Conservation (phyloP, 2,329 filamentous ascomycete genomes). For the Triangularia setosa region DNA sequence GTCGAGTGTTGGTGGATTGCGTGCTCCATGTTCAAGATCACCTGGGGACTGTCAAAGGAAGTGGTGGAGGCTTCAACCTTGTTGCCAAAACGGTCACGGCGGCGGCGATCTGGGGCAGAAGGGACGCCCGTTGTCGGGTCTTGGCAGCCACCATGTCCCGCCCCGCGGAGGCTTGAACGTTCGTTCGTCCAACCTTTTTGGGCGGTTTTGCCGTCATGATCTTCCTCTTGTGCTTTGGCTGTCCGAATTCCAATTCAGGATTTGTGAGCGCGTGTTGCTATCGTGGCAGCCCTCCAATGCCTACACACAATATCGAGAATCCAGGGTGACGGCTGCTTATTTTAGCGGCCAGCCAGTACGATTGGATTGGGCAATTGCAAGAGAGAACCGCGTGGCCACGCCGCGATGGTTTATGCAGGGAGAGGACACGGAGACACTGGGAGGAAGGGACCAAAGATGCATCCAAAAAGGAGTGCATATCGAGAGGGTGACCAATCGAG, state of each 20-base stretch:
- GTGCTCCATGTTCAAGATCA: background rate
- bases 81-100: background rate
- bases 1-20: background rate
- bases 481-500: constrained; percentile 28
- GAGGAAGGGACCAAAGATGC: constrained; percentile 29
- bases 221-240: background rate
- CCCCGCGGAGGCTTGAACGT: background rate
- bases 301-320: background rate
- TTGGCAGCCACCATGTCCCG: background rate
- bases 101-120: background rate
- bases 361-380: constrained; percentile 2
- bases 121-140: background rate
- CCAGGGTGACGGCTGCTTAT: constrained; percentile 14
- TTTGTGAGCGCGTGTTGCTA: background rate
- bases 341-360: constrained; percentile 19
- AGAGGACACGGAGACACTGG: constrained; percentile 21
- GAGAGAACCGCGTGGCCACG: constrained; percentile 14
- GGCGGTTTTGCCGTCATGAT: background rate
- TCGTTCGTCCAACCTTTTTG: background rate
- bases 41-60: background rate
- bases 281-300: constrained; percentile 9
- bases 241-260: background rate
- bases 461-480: constrained; percentile 39
- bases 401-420: constrained; percentile 9
- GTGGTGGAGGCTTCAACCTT: background rate